These are phyloP conservation scores for Ophiocordyceps unilateralis DNA, from an alignment of 2,329 filamentous ascomycete species.

Conservation along the genomic window DNA sequence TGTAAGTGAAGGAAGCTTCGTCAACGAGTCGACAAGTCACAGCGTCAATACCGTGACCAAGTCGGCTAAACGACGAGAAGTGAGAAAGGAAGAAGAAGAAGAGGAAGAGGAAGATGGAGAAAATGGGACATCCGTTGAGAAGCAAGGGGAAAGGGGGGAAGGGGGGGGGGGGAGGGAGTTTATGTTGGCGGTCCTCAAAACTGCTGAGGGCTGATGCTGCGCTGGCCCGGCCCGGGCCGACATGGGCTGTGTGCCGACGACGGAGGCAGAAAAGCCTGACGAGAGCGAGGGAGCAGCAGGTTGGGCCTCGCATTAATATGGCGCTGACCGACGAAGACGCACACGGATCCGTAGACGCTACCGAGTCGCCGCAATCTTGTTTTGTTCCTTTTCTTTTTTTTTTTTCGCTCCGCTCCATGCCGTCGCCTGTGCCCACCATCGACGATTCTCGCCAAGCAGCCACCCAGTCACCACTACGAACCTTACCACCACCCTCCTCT, in stretches of 20 bases:
- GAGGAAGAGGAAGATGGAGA: conserved; percentile 1
- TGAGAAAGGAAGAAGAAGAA: conserved; percentile 1
- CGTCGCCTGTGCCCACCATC: neutral
- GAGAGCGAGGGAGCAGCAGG: neutral
- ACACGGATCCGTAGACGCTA: neutral
- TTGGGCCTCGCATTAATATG: neutral
- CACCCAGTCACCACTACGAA: neutral
- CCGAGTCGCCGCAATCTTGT: neutral
- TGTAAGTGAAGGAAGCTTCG: neutral
- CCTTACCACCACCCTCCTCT: neutral
- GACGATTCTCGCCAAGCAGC: neutral
- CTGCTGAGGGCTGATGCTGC: neutral
- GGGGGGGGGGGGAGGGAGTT: conserved; percentile 18
- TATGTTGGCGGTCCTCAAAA: conserved; percentile 13
- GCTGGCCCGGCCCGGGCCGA: neutral
- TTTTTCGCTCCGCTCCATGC: neutral
- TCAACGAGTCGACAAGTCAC: neutral
- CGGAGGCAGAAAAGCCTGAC: neutral
- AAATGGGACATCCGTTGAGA: conserved; percentile 1
- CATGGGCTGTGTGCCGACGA: neutral
- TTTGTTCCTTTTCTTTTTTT: neutral
- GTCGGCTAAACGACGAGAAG: neutral
- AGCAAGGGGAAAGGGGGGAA: conserved; percentile 13
- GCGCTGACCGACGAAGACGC: neutral
- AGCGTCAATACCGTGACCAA: neutral